A percentile compares a stretch with the other conserved stretches of the same genome.
These are phyloP conservation scores for Knufia fluminis DNA, from an alignment of 2,329 filamentous ascomycete genomes.

Conservation along the genomic window DNA sequence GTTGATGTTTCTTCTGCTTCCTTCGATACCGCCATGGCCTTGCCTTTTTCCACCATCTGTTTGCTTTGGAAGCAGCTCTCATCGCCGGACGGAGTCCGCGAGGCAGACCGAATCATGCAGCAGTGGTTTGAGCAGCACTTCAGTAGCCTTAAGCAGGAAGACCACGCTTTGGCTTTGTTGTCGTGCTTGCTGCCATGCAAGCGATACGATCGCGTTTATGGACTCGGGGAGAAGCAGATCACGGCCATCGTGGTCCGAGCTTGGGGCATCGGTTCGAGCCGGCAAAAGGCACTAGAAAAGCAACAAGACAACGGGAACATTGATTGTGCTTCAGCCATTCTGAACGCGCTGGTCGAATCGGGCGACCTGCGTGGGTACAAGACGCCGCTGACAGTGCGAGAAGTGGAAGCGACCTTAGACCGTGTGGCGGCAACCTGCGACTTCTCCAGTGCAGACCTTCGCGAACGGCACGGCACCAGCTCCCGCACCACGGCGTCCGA, in stretches of 20 bases:
- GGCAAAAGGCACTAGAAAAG: constrained; percentile 49
- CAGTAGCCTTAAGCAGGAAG: no score
- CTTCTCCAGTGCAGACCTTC: constrained; percentile 1
- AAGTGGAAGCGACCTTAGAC: constrained; percentile 3
- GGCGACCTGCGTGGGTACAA: background rate
- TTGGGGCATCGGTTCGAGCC: constrained; percentile 54
- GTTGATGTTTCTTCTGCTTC: no score
- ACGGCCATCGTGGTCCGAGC: constrained; percentile 57
- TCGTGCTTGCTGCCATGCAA: constrained; percentile 68
- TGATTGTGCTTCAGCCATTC: background rate
- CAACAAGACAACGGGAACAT: constrained; percentile 50
- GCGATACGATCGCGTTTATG: constrained; percentile 69
- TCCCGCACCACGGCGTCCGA: constrained; percentile 34
- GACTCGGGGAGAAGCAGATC: constrained; percentile 52
- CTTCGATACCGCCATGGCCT: no score
- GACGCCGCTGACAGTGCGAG: background rate
- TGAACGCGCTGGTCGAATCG: background rate
- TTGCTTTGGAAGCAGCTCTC: no score
- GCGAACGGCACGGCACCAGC: constrained; percentile 1
- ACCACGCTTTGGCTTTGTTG: constrained; percentile 48
- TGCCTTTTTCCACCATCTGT: no score
- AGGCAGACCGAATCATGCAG: no score
- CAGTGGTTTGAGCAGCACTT: no score
- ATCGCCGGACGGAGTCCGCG: no score
- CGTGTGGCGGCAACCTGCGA: constrained; percentile 1